Conservation (phyloP, 495 filamentous ascomycete genomes). For the Neurospora sp. region DNA sequence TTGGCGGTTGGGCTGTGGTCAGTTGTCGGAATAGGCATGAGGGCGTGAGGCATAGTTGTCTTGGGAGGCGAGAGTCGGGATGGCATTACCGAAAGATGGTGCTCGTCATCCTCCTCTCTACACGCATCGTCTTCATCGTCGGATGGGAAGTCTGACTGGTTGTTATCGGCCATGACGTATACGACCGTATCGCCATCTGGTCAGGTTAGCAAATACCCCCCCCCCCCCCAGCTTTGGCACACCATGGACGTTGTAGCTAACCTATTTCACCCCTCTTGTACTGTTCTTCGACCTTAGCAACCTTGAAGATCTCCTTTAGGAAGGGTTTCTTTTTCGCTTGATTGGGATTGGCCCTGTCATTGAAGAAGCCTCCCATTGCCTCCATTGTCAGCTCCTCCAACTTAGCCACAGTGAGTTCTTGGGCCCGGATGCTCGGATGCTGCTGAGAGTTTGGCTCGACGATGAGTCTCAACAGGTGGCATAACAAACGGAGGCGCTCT, state of each 20-base stretch:
- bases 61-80: conserved; percentile 17
- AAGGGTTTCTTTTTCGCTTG: conserved; percentile 34
- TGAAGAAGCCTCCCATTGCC: conserved; percentile 33
- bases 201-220: conserved; percentile 3
- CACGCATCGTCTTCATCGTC: conserved; percentile 22
- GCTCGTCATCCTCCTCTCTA: conserved; percentile 18
- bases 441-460: conserved; percentile 33
- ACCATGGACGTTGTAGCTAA: conserved; percentile 22
- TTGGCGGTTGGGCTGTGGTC: conserved; percentile 22
- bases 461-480: conserved; percentile 53
- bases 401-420: conserved; percentile 30
- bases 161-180: conserved; percentile 28
- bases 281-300: conserved; percentile 53
- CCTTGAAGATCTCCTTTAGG: conserved; percentile 57
- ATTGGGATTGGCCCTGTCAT: conserved; percentile 28
- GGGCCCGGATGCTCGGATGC: conserved; percentile 25
- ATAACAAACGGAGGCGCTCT: conserved; percentile 53
- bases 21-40: conserved; percentile 18
- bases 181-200: conserved; percentile 30
- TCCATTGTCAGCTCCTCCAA: conserved; percentile 39
- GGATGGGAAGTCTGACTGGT: conserved; percentile 17
- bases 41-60: conserved; percentile 11
- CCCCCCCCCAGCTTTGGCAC: neutral
- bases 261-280: conserved; percentile 51
- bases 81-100: conserved; percentile 3